Percentiles rank a stretch among this genome's conserved stretches.
phyloP scores from a whole-genome alignment of 345 rosid species.

The Eucalyptus decipiens region DNA sequence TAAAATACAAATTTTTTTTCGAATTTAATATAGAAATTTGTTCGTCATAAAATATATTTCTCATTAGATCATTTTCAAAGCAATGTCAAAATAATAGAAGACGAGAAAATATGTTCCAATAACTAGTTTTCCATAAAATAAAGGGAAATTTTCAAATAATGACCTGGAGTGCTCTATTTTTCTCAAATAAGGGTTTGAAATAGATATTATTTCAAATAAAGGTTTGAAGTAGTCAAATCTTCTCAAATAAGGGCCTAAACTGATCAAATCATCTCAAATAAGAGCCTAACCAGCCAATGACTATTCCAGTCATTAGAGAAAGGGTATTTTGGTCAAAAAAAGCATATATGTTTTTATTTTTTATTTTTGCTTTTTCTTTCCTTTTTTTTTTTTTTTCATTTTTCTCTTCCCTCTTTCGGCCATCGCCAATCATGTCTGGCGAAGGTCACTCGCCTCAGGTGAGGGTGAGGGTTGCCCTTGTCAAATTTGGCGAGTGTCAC shows the following conservation, averaged over 20 bases:
- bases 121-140: not conserved
- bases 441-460: rapidly evolving
- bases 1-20: not conserved
- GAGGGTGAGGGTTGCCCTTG: too few species aligned
- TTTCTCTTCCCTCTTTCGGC: too few species aligned
- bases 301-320: too few species aligned
- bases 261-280: too few species aligned
- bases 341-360: too few species aligned
- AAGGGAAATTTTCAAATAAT: too few species aligned
- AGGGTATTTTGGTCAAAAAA: too few species aligned
- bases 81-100: not conserved
- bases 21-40: not conserved
- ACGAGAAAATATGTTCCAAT: not conserved
- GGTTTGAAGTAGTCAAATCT: rapidly evolving
- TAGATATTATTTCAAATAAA: too few species aligned
- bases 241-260: too few species aligned
- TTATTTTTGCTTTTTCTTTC: rapidly evolving
- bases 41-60: not conserved
- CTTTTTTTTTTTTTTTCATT: too few species aligned
- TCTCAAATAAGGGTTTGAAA: too few species aligned
- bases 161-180: rapidly evolving
- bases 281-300: rapidly evolving
- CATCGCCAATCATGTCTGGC: rapidly evolving
- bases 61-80: not conserved
- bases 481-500: too few species aligned